Evolutionary conservation across 108 stramenopile genomes (phyloP), one percentile per base, ranked within the genome.

Genomic region (Stephanodiscus triporus): DNA sequence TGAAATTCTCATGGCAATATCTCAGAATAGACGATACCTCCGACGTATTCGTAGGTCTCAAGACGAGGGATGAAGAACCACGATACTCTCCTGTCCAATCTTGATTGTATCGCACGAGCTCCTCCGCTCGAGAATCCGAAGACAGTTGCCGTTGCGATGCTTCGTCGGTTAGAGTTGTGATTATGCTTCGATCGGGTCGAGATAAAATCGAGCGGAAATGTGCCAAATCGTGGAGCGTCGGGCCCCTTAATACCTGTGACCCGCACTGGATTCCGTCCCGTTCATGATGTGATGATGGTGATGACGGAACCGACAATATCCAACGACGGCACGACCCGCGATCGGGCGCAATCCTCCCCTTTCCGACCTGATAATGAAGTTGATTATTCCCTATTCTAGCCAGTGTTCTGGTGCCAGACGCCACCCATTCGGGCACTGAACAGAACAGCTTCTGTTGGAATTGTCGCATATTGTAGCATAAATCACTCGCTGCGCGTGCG

Each of bases 11-110:
- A 72, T 92, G 42, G 77, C 97, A 99, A 72, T 97, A 95, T 53
- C 59, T n/a, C 17, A 99, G 62, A 17, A 99, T 83, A n/a, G 69
- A 68, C 22, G 92, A 81, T 0, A 99, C 96, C 77, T 95, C 86
- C 0, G 70, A 29, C 9, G 91, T 88, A 42, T 82, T 76, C 30
- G 78, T 34, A 8, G 95, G 95, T 30, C 80, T 76, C 23, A 90
- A 56, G 0, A 95, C 84, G 51, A 93, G 76, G 2, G 68, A 51
- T 0, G 92, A 83, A 10, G 62, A 56, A 17, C 90, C 95, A 27
- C 66, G 55, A 61, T 88, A 89, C 9, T 83, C 74, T 32, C 78
- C 58, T 17, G 86, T 90, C 87, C 87, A 88, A 55, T 90, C 89
- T 3, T 27, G 34, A 48, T 86, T 87, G 72, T 88, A 90, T 17